A percentile compares a stretch with the other conserved stretches of the same genome.
phyloP scores from a whole-genome alignment of 805 yeast species.

The Ogataea pilisensis region DNA sequence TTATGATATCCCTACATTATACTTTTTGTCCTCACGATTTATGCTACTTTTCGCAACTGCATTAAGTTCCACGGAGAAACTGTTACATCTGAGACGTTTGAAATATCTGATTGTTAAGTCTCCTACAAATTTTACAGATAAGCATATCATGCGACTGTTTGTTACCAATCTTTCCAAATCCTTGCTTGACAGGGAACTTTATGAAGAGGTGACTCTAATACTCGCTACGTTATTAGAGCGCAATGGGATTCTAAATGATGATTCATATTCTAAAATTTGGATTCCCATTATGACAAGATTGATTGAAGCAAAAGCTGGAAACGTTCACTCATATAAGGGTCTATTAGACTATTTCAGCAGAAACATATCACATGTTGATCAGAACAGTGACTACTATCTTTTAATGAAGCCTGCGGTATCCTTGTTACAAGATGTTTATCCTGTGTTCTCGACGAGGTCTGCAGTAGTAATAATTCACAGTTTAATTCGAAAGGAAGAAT shows the following conservation, averaged over 20 bases:
- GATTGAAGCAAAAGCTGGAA: slow-evolving; percentile 2
- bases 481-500: not conserved
- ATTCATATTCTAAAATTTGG: slow-evolving; percentile 12
- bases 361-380: not conserved
- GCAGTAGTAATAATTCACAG: not conserved
- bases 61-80: slow-evolving; percentile 21
- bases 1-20: slow-evolving; percentile 35
- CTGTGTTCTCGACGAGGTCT: not conserved
- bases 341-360: slow-evolving; percentile 2
- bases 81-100: slow-evolving; percentile 32
- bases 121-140: slow-evolving; percentile 9
- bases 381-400: not conserved
- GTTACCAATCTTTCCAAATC: slow-evolving; percentile 21
- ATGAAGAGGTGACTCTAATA: slow-evolving; percentile 27
- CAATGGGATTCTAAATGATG: slow-evolving; percentile 2
- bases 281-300: slow-evolving; percentile 19
- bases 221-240: slow-evolving; percentile 18
- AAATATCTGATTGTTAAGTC: slow-evolving; percentile 34
- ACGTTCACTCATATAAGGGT: not conserved
- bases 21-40: slow-evolving; percentile 37
- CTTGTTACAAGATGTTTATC: not conserved
- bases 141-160: slow-evolving; percentile 21
- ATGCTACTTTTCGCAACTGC: slow-evolving; percentile 24
- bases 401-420: not conserved
- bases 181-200: slow-evolving; percentile 15